Evolutionary conservation across 2,329 filamentous ascomycete species (phyloP).

Genomic region (Periconia sp.): DNA sequence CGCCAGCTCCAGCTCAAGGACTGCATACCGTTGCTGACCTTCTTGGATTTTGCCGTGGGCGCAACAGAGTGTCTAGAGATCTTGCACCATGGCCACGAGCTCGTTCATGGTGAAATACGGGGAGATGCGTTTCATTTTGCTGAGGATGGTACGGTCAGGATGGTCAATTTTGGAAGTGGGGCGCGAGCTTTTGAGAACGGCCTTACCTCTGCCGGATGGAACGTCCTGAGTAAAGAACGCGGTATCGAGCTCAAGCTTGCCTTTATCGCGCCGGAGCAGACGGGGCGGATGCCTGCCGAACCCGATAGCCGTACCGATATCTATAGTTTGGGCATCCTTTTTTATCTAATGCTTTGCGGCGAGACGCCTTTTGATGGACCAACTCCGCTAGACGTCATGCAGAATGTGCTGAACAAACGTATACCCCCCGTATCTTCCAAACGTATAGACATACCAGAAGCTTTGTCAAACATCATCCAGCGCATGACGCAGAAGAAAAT

Average conservation of each 20-base stretch:
- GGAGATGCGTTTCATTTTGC: constrained; percentile 91
- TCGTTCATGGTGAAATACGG: constrained; percentile 88
- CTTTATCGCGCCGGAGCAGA: constrained; percentile 93
- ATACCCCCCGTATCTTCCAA: constrained; percentile 76
- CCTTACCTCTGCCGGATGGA: constrained; percentile 82
- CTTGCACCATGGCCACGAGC: constrained; percentile 83
- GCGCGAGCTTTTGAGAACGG: constrained; percentile 88
- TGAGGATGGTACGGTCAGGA: constrained; percentile 70
- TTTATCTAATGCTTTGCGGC: constrained; percentile 74
- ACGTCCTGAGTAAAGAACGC: constrained; percentile 75
- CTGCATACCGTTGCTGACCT: constrained; percentile 71
- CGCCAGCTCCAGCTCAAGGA: constrained; percentile 27
- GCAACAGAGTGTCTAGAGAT: constrained; percentile 84
- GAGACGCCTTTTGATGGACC: constrained; percentile 77
- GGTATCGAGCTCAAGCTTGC: constrained; percentile 87
- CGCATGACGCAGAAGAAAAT: constrained; percentile 92
- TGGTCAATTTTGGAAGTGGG: constrained; percentile 85
- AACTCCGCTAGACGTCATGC: constrained; percentile 85
- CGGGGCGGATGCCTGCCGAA: constrained; percentile 87
- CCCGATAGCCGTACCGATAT: constrained; percentile 79
- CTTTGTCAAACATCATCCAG: constrained; percentile 78
- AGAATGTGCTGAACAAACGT: constrained; percentile 79
- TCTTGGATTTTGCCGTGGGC: constrained; percentile 89
- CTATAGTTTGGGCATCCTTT: constrained; percentile 85
- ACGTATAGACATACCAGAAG: constrained; percentile 81